A percentile compares a stretch with the other conserved stretches of the same genome.
These are phyloP conservation scores for Nakazawaea ishiwadae DNA, from an alignment of 805 yeast genomes.

Conservation along the genomic window DNA sequence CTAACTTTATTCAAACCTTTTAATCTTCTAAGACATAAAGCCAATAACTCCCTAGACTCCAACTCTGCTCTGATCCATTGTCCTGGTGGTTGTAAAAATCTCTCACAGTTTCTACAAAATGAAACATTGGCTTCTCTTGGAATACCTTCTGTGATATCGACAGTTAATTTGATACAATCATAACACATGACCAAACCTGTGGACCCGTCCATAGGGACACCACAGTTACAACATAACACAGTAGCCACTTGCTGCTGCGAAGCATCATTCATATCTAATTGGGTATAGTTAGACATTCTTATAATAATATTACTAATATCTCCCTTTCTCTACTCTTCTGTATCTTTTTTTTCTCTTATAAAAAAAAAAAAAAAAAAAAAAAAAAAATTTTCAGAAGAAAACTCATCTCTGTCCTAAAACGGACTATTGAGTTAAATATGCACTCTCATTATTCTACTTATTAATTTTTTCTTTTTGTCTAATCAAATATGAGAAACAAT, in stretches of 20 bases:
- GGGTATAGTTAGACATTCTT: constrained; percentile 44
- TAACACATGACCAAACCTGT: constrained; percentile 91
- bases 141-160: constrained; percentile 89
- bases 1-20: constrained; percentile 85
- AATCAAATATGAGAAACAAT: no score
- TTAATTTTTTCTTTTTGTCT: no score
- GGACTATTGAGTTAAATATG: no score
- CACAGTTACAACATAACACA: constrained; percentile 96
- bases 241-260: constrained; percentile 57
- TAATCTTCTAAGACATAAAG: constrained; percentile 81
- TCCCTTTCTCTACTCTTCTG: background rate
- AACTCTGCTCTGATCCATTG: constrained; percentile 91
- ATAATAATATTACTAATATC: background rate
- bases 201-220: constrained; percentile 96
- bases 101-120: constrained; percentile 95
- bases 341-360: background rate
- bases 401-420: no score
- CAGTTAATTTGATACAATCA: constrained; percentile 92
- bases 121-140: constrained; percentile 93
- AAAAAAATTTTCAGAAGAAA: constrained; percentile 1
- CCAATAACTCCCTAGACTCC: constrained; percentile 89
- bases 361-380: background rate
- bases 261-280: constrained; percentile 31
- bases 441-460: background rate
- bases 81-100: constrained; percentile 90